A percentile compares a stretch with the other conserved stretches of the same genome.
These are phyloP conservation scores for Teratosphaeria gauchensis DNA, from an alignment of 2,329 filamentous ascomycete species.

Conservation along the genomic window DNA sequence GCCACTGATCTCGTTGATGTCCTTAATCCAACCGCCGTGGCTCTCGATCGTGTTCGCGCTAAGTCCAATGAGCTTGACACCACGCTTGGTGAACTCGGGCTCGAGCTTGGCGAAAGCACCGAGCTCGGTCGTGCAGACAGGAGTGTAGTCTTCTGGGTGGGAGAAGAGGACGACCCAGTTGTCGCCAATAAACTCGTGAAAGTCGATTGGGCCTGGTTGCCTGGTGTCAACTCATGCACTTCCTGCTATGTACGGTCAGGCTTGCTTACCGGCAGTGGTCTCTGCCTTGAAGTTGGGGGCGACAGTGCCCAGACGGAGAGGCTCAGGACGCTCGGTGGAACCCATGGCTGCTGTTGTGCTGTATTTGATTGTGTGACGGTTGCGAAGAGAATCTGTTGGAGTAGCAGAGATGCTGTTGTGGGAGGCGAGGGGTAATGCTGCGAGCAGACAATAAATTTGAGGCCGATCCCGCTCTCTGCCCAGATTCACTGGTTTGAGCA, in stretches of 20 bases:
- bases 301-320: conserved; percentile 55
- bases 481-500: background rate
- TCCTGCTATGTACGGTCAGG: conserved; percentile 18
- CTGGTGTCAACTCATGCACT: background rate
- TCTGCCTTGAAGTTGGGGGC: conserved; percentile 62
- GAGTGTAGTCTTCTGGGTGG: conserved; percentile 54
- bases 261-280: conserved; percentile 40
- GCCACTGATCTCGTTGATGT: conserved; percentile 43
- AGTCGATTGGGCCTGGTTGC: conserved; percentile 38
- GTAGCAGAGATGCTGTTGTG: background rate
- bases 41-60: conserved; percentile 42
- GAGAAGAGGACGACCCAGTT: conserved; percentile 64
- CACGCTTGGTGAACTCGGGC: conserved; percentile 53
- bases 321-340: conserved; percentile 9
- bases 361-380: background rate
- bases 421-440: background rate
- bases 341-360: background rate
- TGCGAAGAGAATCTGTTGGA: background rate
- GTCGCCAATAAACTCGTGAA: conserved; percentile 63
- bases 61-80: conserved; percentile 53
- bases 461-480: background rate
- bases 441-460: background rate
- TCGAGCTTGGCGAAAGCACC: conserved; percentile 55
- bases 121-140: conserved; percentile 52
- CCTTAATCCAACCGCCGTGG: conserved; percentile 44